Evolutionary conservation across 345 rosid genomes (phyloP).

Genomic region (Populus ilicifolia): DNA sequence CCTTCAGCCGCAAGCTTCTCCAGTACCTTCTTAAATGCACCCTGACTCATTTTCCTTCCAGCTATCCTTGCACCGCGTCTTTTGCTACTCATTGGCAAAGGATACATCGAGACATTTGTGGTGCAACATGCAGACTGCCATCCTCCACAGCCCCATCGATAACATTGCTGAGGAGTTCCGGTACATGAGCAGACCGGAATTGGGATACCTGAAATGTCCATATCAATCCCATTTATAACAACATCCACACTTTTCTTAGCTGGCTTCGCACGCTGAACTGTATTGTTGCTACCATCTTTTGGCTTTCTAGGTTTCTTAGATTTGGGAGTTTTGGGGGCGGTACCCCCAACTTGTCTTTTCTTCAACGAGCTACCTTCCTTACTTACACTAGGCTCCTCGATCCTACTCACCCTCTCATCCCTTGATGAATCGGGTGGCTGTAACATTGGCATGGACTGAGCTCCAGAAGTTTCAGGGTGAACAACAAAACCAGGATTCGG

Average conservation of each 20-base stretch:
- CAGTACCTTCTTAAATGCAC: constrained; percentile 93
- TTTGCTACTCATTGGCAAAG: constrained; percentile 93
- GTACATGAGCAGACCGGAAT: constrained; percentile 94
- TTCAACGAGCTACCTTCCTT: constrained; percentile 49
- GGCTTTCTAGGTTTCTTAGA: constrained; percentile 82
- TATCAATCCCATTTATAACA: constrained; percentile 72
- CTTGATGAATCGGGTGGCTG: constrained; percentile 53
- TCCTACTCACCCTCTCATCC: constrained; percentile 45
- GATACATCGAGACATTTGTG: constrained; percentile 82
- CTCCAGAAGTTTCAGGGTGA: constrained; percentile 57
- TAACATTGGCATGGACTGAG: constrained; percentile 60
- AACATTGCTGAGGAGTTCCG: constrained; percentile 90
- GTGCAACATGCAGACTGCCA: constrained; percentile 99
- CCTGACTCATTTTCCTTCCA: constrained; percentile 98
- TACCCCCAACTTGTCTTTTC: constrained; percentile 55
- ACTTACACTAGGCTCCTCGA: constrained; percentile 43
- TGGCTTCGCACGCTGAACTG: constrained; percentile 63
- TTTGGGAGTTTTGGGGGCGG: constrained; percentile 51
- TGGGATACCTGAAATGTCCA: constrained; percentile 84
- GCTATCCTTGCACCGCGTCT: constrained; percentile 95
- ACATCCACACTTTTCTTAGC: constrained; percentile 77
- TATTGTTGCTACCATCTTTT: constrained; percentile 43
- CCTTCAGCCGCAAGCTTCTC: constrained; percentile 95
- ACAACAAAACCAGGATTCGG: constrained; percentile 40
- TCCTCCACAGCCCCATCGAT: constrained; percentile 99